Percentiles rank a stretch among this genome's conserved stretches.
These are phyloP conservation scores for Penstemon davidsonii DNA, from an alignment of 257 asterid species.

Conservation along the genomic window DNA sequence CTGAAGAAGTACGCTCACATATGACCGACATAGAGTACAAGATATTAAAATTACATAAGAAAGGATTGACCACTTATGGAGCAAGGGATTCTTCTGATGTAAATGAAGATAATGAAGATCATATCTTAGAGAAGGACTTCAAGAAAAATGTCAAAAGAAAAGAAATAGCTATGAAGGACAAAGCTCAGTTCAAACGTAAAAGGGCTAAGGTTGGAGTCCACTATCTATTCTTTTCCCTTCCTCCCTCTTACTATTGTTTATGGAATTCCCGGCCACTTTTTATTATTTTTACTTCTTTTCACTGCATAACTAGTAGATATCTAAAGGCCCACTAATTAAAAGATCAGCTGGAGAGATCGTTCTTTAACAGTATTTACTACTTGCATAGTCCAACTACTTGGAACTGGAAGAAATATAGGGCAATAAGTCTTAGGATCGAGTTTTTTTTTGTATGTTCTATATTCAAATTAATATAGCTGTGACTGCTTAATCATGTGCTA, in stretches of 20 bases:
- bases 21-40: constrained; percentile 65
- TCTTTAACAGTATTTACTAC: constrained; percentile 1
- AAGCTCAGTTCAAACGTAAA: constrained; percentile 52
- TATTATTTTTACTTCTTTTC: not conserved
- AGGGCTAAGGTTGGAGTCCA: constrained; percentile 47
- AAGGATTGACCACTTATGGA: constrained; percentile 40
- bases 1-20: constrained; percentile 75
- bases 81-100: constrained; percentile 48
- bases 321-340: not conserved
- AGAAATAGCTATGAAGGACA: constrained; percentile 35
- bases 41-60: constrained; percentile 45
- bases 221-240: not conserved
- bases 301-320: constrained; percentile 5
- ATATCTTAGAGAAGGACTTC: constrained; percentile 30
- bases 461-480: not conserved
- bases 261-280: not conserved
- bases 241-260: not conserved
- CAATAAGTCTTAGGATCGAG: not conserved
- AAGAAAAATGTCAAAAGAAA: constrained; percentile 33
- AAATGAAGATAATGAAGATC: constrained; percentile 37
- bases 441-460: not conserved
- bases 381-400: not conserved
- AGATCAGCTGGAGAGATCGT: not conserved
- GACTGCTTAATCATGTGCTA: not conserved
- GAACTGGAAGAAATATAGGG: not conserved